Conservation (phyloP, 768 basidiomycete species). For the Collybia nuda region DNA sequence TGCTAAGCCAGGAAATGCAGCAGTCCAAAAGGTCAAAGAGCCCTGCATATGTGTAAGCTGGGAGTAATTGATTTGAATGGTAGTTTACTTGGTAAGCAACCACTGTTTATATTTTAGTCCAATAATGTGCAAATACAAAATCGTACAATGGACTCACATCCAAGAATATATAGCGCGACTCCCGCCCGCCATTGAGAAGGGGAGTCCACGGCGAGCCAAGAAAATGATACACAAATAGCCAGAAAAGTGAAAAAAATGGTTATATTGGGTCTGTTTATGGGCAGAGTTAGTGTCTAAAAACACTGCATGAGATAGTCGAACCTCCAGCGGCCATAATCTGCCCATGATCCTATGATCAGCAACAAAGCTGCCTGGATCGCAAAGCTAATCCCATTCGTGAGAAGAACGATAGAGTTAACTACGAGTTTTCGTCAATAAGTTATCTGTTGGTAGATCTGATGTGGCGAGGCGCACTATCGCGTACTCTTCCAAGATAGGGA, state of each 20-base stretch:
- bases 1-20: slow-evolving; percentile 77
- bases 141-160: slow-evolving; percentile 40
- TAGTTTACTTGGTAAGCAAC: slow-evolving; percentile 66
- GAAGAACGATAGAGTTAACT: slow-evolving; percentile 78
- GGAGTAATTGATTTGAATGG: not conserved
- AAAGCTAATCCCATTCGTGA: slow-evolving; percentile 80
- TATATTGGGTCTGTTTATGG: slow-evolving; percentile 59
- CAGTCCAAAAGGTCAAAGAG: slow-evolving; percentile 79
- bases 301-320: slow-evolving; percentile 13
- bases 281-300: too few species aligned
- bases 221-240: slow-evolving; percentile 69
- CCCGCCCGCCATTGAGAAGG: slow-evolving; percentile 65
- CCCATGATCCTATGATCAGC: slow-evolving; percentile 72
- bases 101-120: slow-evolving; percentile 32
- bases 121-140: not conserved
- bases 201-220: slow-evolving; percentile 73
- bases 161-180: slow-evolving; percentile 61
- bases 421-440: not conserved
- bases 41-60: slow-evolving; percentile 35
- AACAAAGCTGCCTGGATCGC: slow-evolving; percentile 71
- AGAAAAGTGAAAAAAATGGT: slow-evolving; percentile 72
- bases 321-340: slow-evolving; percentile 84
- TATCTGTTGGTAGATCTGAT: not conserved
- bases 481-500: slow-evolving; percentile 59
- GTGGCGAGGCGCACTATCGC: slow-evolving; percentile 48